Evolutionary conservation across 768 basidiomycete species (phyloP).

Genomic region (Auricularia sp.): DNA sequence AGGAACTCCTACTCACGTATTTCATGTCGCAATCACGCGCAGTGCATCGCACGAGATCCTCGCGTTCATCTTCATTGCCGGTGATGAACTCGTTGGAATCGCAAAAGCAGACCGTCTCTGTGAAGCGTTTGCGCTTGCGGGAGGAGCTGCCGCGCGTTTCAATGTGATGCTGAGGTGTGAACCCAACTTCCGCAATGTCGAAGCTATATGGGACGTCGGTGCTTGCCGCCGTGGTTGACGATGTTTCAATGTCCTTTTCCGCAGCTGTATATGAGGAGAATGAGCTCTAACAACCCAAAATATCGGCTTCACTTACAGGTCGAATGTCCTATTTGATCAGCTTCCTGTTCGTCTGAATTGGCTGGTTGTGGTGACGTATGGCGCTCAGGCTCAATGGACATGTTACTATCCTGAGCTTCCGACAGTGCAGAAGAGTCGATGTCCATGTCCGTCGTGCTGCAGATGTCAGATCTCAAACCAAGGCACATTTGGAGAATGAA

Average conservation of each 20-base stretch:
- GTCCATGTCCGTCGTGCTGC: neutral
- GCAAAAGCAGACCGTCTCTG: neutral
- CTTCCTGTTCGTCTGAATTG: neutral
- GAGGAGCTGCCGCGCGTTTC: neutral
- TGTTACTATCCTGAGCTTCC: too few relatives aligned
- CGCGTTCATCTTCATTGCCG: neutral
- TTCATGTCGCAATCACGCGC: neutral
- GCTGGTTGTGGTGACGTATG: neutral
- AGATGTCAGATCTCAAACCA: neutral
- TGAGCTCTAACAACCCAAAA: too few relatives aligned
- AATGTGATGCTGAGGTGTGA: neutral
- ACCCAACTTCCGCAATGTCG: neutral
- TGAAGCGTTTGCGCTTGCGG: neutral
- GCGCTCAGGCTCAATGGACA: neutral
- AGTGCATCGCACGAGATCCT: neutral
- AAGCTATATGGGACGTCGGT: neutral
- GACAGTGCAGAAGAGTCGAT: too few relatives aligned
- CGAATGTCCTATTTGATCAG: neutral
- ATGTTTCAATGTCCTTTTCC: neutral
- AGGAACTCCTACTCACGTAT: too few relatives aligned
- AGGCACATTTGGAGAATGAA: too few relatives aligned
- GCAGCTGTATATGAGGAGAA: neutral
- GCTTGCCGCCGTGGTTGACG: neutral
- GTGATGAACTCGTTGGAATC: neutral
- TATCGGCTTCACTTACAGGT: too few relatives aligned